Percentiles rank a stretch among this genome's conserved stretches.
phyloP scores from a whole-genome alignment of 2,329 filamentous ascomycete species.

The Aspergillus ibericus region DNA sequence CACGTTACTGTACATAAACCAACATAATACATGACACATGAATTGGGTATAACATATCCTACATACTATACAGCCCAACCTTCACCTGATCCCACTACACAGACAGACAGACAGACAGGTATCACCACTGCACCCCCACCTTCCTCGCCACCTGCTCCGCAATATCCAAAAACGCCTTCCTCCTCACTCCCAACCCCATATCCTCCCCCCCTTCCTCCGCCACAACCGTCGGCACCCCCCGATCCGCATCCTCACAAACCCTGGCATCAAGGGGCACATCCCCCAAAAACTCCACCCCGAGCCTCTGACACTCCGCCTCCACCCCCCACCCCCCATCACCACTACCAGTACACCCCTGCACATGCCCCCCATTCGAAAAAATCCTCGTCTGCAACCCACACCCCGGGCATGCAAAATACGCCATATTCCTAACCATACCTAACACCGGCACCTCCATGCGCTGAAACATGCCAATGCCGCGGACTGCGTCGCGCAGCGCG shows the following conservation, averaged over 20 bases:
- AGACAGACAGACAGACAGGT: not conserved
- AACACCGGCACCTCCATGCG: conserved; percentile 76
- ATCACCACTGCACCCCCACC: conserved; percentile 45
- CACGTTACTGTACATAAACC: not conserved
- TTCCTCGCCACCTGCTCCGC: conserved; percentile 55
- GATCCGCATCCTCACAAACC: conserved; percentile 85
- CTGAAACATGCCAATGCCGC: conserved; percentile 89
- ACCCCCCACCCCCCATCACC: conserved; percentile 57
- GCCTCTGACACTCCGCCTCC: conserved; percentile 65
- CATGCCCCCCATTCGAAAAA: conserved; percentile 57
- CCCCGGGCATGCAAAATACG: conserved; percentile 75
- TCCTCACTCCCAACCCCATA: conserved; percentile 58
- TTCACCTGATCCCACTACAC: not conserved
- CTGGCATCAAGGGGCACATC: conserved; percentile 84
- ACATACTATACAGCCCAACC: conserved; percentile 6
- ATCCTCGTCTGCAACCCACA: conserved; percentile 74
- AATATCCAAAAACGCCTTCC: conserved; percentile 70
- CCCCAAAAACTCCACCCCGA: conserved; percentile 77
- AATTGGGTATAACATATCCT: conserved; percentile 11
- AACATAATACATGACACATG: not conserved
- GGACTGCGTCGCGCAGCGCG: conserved; percentile 85
- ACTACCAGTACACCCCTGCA: not conserved
- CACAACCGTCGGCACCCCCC: conserved; percentile 86
- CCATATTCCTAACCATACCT: conserved; percentile 92
- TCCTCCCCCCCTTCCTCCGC: conserved; percentile 65